Evolutionary conservation across 1,139 yeast species (phyloP).

Genomic region (Geotrichum histeridarum): DNA sequence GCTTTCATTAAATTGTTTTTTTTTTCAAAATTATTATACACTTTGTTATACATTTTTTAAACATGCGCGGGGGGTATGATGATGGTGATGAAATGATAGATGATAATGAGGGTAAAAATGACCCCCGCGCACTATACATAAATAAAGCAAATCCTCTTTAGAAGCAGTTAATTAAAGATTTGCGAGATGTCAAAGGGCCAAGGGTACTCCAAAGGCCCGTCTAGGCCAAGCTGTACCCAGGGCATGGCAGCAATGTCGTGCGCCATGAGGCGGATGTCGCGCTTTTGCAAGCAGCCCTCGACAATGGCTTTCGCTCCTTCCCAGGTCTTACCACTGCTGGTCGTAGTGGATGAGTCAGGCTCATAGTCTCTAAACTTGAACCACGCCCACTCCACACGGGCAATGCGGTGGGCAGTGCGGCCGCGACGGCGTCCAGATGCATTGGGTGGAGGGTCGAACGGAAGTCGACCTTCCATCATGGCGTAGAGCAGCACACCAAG

Average conservation of each 20-base stretch:
- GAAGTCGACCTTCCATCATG: conserved; percentile 74
- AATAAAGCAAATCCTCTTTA: not conserved
- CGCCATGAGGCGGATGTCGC: conserved; percentile 48
- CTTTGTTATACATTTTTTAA: not conserved
- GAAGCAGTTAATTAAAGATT: conserved; percentile 27
- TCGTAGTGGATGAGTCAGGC: conserved; percentile 16
- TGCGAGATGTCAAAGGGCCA: conserved; percentile 42
- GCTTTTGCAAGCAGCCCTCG: conserved; percentile 48
- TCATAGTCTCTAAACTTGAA: conserved; percentile 23
- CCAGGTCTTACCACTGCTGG: conserved; percentile 36
- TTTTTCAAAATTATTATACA: too few species aligned
- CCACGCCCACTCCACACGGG: conserved; percentile 93
- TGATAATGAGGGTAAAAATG: not conserved
- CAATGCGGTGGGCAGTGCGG: conserved; percentile 80
- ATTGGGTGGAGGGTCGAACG: conserved; percentile 59
- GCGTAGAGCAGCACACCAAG: conserved; percentile 85
- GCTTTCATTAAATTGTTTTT: not conserved
- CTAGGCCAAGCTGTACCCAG: conserved; percentile 32
- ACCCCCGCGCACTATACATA: too few species aligned
- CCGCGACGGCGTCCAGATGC: conserved; percentile 44
- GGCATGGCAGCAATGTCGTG: conserved; percentile 37
- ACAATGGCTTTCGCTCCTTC: conserved; percentile 50
- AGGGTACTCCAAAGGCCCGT: conserved; percentile 45
- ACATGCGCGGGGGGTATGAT: not conserved
- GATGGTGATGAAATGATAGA: not conserved